Evolutionary conservation across 345 rosid species (phyloP).

Genomic region (Eucalyptus cloeziana): DNA sequence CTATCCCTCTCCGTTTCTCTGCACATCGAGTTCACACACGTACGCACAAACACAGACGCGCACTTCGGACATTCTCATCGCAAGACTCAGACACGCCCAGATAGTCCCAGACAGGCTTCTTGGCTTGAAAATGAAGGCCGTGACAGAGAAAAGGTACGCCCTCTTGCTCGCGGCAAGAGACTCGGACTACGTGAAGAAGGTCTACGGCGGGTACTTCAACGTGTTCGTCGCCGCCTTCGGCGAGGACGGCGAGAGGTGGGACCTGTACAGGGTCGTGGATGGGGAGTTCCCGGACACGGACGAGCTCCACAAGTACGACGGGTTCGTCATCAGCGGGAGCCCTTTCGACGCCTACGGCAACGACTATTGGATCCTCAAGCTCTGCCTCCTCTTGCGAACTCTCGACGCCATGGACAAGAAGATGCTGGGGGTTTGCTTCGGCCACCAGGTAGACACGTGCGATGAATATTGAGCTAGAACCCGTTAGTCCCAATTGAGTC

Average conservation of each 20-base stretch:
- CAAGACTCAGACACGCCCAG: not conserved
- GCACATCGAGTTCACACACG: not conserved
- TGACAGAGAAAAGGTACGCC: conserved; percentile 20
- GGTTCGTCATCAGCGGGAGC: conserved; percentile 81
- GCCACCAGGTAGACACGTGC: conserved; percentile 59
- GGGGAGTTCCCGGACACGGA: conserved; percentile 70
- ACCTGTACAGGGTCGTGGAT: conserved; percentile 52
- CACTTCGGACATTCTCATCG: not conserved
- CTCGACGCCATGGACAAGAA: conserved; percentile 73
- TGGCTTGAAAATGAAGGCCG: not conserved
- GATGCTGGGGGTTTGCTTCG: conserved; percentile 84
- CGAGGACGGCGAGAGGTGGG: conserved; percentile 81
- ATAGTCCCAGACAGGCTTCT: not conserved
- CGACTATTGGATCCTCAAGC: conserved; percentile 64
- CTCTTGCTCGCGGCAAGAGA: conserved; percentile 65
- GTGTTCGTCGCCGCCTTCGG: conserved; percentile 66
- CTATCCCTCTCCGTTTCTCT: not conserved
- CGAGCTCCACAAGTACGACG: conserved; percentile 56
- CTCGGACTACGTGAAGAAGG: conserved; percentile 58
- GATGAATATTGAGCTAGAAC: not conserved
- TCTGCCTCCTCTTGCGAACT: conserved; percentile 51
- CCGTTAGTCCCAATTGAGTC: not conserved
- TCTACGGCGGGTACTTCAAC: conserved; percentile 71
- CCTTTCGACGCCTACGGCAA: conserved; percentile 70
- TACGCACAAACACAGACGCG: not conserved